phyloP scores from a whole-genome alignment of 1,139 yeast genomes.

The Yamadazyma spencermartinsiae region DNA sequence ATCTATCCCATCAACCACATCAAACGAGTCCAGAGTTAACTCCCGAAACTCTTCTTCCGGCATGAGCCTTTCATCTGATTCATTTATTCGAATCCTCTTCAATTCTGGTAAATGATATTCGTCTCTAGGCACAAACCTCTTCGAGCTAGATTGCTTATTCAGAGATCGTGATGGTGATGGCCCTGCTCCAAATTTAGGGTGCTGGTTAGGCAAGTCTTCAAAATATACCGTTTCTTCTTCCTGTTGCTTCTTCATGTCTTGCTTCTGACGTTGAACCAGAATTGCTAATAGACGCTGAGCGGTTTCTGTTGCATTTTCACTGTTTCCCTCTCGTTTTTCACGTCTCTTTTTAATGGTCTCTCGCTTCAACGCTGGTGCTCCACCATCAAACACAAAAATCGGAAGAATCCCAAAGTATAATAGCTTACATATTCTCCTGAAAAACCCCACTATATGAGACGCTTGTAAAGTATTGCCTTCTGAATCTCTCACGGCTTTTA shows the following conservation, averaged over 20 bases:
- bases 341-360: conserved; percentile 71
- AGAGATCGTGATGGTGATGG: too few species aligned
- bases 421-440: conserved; percentile 87
- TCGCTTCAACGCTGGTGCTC: conserved; percentile 83
- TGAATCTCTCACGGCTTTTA: conserved; percentile 88
- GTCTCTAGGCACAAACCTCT: conserved; percentile 49
- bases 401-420: conserved; percentile 88
- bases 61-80: conserved; percentile 69
- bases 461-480: conserved; percentile 77
- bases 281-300: conserved; percentile 81
- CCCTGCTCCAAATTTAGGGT: conserved; percentile 12
- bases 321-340: conserved; percentile 71
- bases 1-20: conserved; percentile 71
- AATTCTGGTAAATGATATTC: conserved; percentile 85
- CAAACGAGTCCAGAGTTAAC: conserved; percentile 58
- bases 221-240: conserved; percentile 31
- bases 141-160: not conserved
- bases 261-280: conserved; percentile 64
- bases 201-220: conserved; percentile 41
- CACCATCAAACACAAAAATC: conserved; percentile 96
- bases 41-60: conserved; percentile 71
- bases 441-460: conserved; percentile 92
- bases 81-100: conserved; percentile 34
- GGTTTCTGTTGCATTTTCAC: conserved; percentile 68
- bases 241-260: conserved; percentile 24